Evolutionary conservation across 2,329 filamentous ascomycete species (phyloP).

Genomic region (Xylaria sp.): DNA sequence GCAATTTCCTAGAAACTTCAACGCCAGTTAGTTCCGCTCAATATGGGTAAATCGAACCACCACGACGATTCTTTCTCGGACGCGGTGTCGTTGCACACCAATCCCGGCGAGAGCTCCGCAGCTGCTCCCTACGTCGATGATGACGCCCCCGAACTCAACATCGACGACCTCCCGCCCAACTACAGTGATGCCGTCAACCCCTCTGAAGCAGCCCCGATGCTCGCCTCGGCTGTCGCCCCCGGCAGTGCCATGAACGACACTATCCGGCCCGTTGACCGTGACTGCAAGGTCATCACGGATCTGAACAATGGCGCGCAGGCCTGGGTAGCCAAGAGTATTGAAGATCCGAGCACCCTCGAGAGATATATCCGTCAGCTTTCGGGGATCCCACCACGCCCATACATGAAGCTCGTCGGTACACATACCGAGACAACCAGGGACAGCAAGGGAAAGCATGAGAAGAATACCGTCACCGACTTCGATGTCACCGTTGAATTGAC

Average conservation of each 20-base stretch:
- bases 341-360: slow-evolving; percentile 58
- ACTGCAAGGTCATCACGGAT: slow-evolving; percentile 44
- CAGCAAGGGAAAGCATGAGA: slow-evolving; percentile 60
- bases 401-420: slow-evolving; percentile 63
- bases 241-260: slow-evolving; percentile 11
- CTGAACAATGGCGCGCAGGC: slow-evolving; percentile 52
- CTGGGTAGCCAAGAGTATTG: slow-evolving; percentile 60
- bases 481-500: slow-evolving; percentile 69
- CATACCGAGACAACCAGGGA: slow-evolving; percentile 59
- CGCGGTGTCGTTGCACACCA: slow-evolving; percentile 47
- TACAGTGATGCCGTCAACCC: slow-evolving; percentile 44
- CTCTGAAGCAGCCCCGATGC: slow-evolving; percentile 41
- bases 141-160: slow-evolving; percentile 45
- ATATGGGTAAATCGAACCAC: slow-evolving; percentile 46
- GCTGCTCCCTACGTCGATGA: slow-evolving; percentile 37
- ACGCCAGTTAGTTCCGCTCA: slow-evolving; percentile 1
- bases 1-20: background rate
- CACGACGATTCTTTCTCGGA: slow-evolving; percentile 37
- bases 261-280: slow-evolving; percentile 34
- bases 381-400: slow-evolving; percentile 63
- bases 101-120: slow-evolving; percentile 42
- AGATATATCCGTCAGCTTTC: slow-evolving; percentile 58
- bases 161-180: slow-evolving; percentile 48
- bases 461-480: slow-evolving; percentile 65
- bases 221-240: slow-evolving; percentile 40